phyloP scores from a whole-genome alignment of 345 rosid species.

The Eucalyptus fibrosa region DNA sequence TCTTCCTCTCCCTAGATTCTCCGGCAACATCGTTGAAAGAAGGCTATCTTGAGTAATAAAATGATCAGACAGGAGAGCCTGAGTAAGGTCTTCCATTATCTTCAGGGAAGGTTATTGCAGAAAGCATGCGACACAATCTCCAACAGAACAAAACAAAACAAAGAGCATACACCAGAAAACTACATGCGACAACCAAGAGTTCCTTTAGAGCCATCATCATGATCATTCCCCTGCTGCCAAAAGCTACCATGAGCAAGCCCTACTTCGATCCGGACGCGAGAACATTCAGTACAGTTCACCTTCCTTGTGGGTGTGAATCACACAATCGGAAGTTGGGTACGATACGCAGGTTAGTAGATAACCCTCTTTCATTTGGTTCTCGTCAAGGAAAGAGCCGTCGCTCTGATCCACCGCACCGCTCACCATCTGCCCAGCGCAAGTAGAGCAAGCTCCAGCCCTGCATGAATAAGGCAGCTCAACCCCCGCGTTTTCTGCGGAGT shows the following conservation, averaged over 20 bases:
- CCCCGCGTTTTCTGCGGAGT: slow-evolving; percentile 79
- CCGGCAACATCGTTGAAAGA: not conserved
- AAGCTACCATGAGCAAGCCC: not conserved
- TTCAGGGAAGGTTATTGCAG: not conserved
- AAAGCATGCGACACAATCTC: not conserved
- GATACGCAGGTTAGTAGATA: slow-evolving; percentile 78
- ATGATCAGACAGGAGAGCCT: not conserved
- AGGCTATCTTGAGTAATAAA: not conserved
- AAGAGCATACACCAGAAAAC: not conserved
- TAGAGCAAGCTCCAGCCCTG: slow-evolving; percentile 97
- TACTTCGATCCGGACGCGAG: not conserved
- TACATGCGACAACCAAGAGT: not conserved
- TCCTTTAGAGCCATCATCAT: not conserved
- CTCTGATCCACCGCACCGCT: slow-evolving; percentile 66
- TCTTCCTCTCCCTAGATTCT: not conserved
- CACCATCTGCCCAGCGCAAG: slow-evolving; percentile 62
- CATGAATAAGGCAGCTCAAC: slow-evolving; percentile 82
- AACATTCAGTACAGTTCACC: slow-evolving; percentile 41
- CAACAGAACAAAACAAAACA: not conserved
- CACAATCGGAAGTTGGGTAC: slow-evolving; percentile 66
- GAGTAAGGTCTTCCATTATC: not conserved
- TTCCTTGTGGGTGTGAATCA: slow-evolving; percentile 90
- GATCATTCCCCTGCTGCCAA: not conserved
- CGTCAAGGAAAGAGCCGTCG: slow-evolving; percentile 81
- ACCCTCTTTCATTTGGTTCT: slow-evolving; percentile 39